Evolutionary conservation across 163 green algal genomes (phyloP).

Genomic region (Chlorella variabilis): DNA sequence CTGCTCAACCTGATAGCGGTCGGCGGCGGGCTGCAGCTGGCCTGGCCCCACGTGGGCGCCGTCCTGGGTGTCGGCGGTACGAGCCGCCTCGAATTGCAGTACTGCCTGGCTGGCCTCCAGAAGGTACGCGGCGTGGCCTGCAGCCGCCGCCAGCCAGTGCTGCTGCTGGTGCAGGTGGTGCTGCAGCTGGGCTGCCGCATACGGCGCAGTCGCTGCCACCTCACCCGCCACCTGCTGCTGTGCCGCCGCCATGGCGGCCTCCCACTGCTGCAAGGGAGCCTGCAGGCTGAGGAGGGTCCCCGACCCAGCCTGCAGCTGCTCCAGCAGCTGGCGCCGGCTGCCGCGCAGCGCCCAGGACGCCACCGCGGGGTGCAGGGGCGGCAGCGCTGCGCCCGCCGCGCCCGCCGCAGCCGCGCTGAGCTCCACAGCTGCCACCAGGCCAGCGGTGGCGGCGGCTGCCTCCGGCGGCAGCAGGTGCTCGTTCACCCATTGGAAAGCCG

Average conservation of each 20-base stretch:
- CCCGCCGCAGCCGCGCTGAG: not conserved
- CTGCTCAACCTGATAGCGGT: slow-evolving; percentile 24
- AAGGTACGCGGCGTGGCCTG: slow-evolving; percentile 35
- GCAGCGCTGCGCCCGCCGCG: not conserved
- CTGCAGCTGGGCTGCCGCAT: slow-evolving; percentile 6
- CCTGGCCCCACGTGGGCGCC: not conserved
- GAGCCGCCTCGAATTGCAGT: slow-evolving; percentile 63
- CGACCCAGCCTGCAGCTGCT: slow-evolving; percentile 1
- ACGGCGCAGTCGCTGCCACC: not conserved
- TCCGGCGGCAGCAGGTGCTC: slow-evolving; percentile 14
- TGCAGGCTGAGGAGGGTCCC: slow-evolving; percentile 41
- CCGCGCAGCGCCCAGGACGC: slow-evolving; percentile 1
- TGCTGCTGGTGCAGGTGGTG: slow-evolving; percentile 39
- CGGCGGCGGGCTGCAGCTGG: not conserved
- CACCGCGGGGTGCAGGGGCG: not conserved
- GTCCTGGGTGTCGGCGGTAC: slow-evolving; percentile 36
- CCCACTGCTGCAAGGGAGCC: slow-evolving; percentile 59
- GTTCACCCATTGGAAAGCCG: slow-evolving; percentile 17
- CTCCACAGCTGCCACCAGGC: not conserved
- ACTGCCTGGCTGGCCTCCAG: slow-evolving; percentile 45
- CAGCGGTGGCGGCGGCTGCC: not conserved
- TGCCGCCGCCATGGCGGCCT: slow-evolving; percentile 25
- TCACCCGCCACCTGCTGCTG: slow-evolving; percentile 29
- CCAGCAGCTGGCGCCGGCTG: slow-evolving; percentile 7
- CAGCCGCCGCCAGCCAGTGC: slow-evolving; percentile 54